Percentiles rank a stretch among this genome's conserved stretches.
Evolutionary conservation across 495 filamentous ascomycete genomes (phyloP).

Genomic region (Neurospora cerealis): DNA sequence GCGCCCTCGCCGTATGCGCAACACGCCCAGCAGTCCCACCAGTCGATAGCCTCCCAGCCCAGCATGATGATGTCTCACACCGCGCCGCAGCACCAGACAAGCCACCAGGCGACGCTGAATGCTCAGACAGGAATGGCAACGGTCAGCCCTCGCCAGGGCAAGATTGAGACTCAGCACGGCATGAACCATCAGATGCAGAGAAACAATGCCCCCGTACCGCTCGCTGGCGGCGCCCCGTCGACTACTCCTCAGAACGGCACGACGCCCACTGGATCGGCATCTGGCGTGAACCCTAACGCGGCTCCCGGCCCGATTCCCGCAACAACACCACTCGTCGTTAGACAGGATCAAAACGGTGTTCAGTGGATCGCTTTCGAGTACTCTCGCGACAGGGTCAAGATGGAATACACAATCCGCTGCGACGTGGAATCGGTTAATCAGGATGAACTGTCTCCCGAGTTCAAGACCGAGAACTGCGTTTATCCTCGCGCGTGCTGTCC

Average conservation of each 20-base stretch:
- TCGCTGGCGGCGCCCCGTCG: slow-evolving; percentile 28
- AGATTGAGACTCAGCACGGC: slow-evolving; percentile 46
- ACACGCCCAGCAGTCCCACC: slow-evolving; percentile 62
- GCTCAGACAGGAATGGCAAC: slow-evolving; percentile 40
- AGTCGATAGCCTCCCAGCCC: slow-evolving; percentile 43
- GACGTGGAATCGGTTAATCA: slow-evolving; percentile 95
- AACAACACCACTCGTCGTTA: slow-evolving; percentile 86
- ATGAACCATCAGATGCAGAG: slow-evolving; percentile 46
- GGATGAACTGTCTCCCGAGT: slow-evolving; percentile 71
- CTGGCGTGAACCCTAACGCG: slow-evolving; percentile 70
- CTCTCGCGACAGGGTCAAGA: slow-evolving; percentile 93
- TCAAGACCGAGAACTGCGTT: slow-evolving; percentile 97
- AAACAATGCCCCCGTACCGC: slow-evolving; percentile 43
- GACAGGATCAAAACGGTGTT: slow-evolving; percentile 92
- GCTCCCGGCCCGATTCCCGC: slow-evolving; percentile 98
- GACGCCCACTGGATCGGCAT: slow-evolving; percentile 34
- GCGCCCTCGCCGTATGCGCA: slow-evolving; percentile 66
- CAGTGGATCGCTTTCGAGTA: slow-evolving; percentile 99
- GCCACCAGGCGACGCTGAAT: slow-evolving; percentile 35
- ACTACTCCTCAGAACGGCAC: slow-evolving; percentile 37
- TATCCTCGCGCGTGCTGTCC: slow-evolving; percentile 90
- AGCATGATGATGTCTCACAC: slow-evolving; percentile 52
- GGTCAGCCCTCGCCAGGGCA: slow-evolving; percentile 50
- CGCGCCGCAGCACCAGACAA: slow-evolving; percentile 38
- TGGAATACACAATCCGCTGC: slow-evolving; percentile 98